Evolutionary conservation across 2,329 filamentous ascomycete species (phyloP).

Genomic region (Macrophomina phaseolina): DNA sequence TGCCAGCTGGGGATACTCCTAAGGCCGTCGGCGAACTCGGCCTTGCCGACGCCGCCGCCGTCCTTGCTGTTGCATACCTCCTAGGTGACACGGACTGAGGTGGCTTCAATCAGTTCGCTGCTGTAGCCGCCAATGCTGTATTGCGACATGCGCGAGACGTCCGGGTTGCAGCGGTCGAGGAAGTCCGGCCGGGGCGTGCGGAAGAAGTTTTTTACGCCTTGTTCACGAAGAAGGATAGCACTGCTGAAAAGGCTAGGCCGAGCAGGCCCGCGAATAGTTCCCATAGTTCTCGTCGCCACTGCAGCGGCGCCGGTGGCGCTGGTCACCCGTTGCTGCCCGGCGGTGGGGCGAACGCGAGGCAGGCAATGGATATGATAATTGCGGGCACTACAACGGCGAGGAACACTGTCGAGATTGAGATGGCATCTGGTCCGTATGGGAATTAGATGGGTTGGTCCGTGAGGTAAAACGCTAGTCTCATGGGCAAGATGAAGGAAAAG

Average conservation of each 20-base stretch:
- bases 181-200: constrained; percentile 24
- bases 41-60: neutral
- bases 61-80: constrained; percentile 15
- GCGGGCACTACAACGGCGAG: neutral
- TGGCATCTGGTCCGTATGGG: constrained; percentile 7
- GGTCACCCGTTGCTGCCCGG: constrained; percentile 67
- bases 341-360: constrained; percentile 73
- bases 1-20: constrained; percentile 23
- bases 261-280: neutral
- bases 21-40: constrained; percentile 9
- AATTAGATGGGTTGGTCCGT: constrained; percentile 16
- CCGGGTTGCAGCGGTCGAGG: constrained; percentile 14
- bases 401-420: constrained; percentile 10
- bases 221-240: constrained; percentile 10
- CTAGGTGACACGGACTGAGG: constrained; percentile 3
- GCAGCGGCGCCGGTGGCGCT: constrained; percentile 67
- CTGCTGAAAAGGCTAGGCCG: constrained; percentile 8
- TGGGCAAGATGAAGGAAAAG: constrained; percentile 4
- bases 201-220: constrained; percentile 25
- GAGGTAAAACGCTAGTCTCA: constrained; percentile 11
- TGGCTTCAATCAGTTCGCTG: constrained; percentile 21
- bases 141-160: constrained; percentile 4
- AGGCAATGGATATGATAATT: constrained; percentile 68
- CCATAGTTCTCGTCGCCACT: constrained; percentile 76
- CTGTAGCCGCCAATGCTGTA: constrained; percentile 10